Evolutionary conservation across 208 protist genomes (phyloP), one percentile per base, ranked within the genome.

Genomic region (Crithidia expoeki): DNA sequence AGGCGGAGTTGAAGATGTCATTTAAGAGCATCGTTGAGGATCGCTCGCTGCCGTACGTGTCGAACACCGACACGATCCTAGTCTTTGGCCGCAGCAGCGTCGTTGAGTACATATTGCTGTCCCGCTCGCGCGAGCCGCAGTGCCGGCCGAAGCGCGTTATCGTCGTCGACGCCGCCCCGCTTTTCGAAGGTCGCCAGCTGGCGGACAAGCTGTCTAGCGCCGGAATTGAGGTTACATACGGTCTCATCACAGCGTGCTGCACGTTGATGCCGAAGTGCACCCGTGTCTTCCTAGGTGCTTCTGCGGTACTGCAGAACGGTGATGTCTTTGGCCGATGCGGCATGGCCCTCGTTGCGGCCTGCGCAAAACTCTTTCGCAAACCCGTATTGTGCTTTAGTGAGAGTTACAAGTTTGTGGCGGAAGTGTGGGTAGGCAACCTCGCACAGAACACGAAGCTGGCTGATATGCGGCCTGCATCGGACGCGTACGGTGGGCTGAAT

Each of bases 371-470:
- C 4, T 98, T 96, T 69, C 88, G 95, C 46, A 94, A 98, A 58
- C 98, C 98, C 19, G 96, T 99, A 28, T 85, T 99, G 38, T 97
- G 98, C 42, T 98, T 97, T 57, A 98, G 95, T 61, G 98, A 99
- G 75, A 98, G 96, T 36, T 99, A 99, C 88, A 99, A 99, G 76
- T 99, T 99, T 80, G 79, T 94, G n/a, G 89, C 98, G 28, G 87
- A 96, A 55, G 94, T 97, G 51, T 98, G 97, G 85, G 74, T 99
- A 1, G 98, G 98, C 49, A 96, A 92, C 25, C 87, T 99, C 63
- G 97, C 93, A 50, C 96, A 89, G 79, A 99, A 99, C 84, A 96
- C 99, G 60, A 90, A 88, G 55, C 64, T 90, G 16, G 67, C 72
- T 23, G 83, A 89, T 57, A 79, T 91, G 53, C 68, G 76, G n/a